Conservation (phyloP, 441 rosid genomes). For the Syzygium malaccense region DNA sequence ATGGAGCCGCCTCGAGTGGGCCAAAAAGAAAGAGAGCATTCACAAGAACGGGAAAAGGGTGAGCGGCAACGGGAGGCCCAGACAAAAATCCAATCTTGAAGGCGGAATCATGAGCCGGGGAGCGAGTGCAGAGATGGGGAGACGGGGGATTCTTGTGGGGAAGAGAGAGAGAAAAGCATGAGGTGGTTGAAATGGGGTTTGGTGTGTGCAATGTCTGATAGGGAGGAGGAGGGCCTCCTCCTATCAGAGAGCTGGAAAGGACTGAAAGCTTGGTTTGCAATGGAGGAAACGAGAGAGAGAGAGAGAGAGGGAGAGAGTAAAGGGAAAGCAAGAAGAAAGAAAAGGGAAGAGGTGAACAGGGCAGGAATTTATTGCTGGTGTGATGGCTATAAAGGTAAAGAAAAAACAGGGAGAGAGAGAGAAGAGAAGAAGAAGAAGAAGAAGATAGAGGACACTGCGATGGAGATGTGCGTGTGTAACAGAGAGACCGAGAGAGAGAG, state of each 20-base stretch:
- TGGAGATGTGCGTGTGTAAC: background rate
- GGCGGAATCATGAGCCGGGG: conserved; percentile 12
- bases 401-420: background rate
- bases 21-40: conserved; percentile 14
- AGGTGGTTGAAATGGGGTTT: conserved; percentile 44
- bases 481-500: background rate
- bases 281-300: conserved; percentile 46
- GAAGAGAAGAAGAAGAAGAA: background rate
- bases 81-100: conserved; percentile 30
- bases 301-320: conserved; percentile 20
- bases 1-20: conserved; percentile 12
- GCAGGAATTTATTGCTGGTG: conserved; percentile 32
- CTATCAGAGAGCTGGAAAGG: conserved; percentile 40
- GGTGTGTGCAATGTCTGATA: conserved; percentile 31
- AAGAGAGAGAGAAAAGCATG: background rate
- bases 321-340: conserved; percentile 30
- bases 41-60: background rate
- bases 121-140: background rate
- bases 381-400: background rate
- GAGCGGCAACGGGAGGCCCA: conserved; percentile 21
- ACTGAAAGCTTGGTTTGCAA: conserved; percentile 70
- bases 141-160: background rate
- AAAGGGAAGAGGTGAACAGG: conserved; percentile 9
- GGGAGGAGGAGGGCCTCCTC: conserved; percentile 8
- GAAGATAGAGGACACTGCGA: background rate